Base-by-base conservation (phyloP, 2,329 filamentous ascomycete species). In the Colletotrichum tropicale region DNA sequence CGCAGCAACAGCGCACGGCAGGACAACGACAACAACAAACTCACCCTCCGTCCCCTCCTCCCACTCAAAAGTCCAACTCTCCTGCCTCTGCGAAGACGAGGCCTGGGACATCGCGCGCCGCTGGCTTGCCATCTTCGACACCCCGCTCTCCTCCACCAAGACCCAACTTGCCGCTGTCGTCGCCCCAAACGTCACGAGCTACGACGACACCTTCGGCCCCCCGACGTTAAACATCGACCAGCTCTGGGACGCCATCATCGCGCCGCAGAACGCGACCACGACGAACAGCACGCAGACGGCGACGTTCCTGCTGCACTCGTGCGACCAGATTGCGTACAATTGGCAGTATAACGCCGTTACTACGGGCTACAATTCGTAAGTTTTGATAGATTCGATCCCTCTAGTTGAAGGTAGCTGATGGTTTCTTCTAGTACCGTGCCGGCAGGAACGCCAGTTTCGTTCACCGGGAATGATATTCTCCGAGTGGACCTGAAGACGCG, bases 31-130 rank as follows among this genome's bases (percentile, higher is more conserved):
- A 21, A 21, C 43, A 21, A 21, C 43, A 12, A 13, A 1, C 6
- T 5, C 36, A 0, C 16, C 38, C 18, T 52, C 43, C n/a, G 13
- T 58, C 55, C 55, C 55, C 3, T 58, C 21, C 55, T 9, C 21
- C 16, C 55, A 58, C 26, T 30, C 55, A 1, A 32, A 67, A 21
- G 43, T 2, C 9, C 18, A 24, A 13, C 28, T 67, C 21, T n/a
- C 52, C 8, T 76, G 71, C 8, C 74, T 76, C 18, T 61, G 74
- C 61, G 61, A 67, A 8, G 52, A 76, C 6, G 71, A 76, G n/a
- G 74, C 74, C 7, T 48, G 52, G 48, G 13, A 21, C 6, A 76
- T 76, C 30, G 61, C 74, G 4, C 34, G 38, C 3, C 71, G 71
- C 13, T 76, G 74, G 74, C 74, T 76, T 2, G 12, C 30, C 61